Percentiles rank a stretch among this genome's conserved stretches.
These are phyloP conservation scores for Plasmodium blacklocki DNA, from an alignment of 169 alveolate genomes.

Conservation along the genomic window DNA sequence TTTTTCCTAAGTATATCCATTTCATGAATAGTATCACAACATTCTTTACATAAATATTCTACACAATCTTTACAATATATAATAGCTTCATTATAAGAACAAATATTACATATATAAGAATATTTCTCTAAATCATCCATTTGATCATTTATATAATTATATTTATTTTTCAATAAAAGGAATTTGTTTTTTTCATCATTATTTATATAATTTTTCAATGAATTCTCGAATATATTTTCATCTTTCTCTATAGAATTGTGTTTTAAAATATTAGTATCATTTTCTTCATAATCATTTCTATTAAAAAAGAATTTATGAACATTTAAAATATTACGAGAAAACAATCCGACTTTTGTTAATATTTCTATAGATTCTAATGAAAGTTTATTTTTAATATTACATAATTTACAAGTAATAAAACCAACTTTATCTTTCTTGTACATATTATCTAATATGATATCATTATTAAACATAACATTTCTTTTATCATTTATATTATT, in stretches of 20 bases:
- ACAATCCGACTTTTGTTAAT: conserved; percentile 57
- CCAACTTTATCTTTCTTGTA: conserved; percentile 58
- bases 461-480: conserved; percentile 7
- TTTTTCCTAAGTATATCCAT: conserved; percentile 14
- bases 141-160: conserved; percentile 42
- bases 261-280: not conserved
- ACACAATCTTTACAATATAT: conserved; percentile 74
- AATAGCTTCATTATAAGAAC: conserved; percentile 64
- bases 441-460: conserved; percentile 5
- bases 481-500: not conserved
- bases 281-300: not conserved
- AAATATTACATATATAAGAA: conserved; percentile 71
- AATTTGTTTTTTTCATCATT: conserved; percentile 44
- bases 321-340: conserved; percentile 50
- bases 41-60: conserved; percentile 61
- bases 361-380: conserved; percentile 46
- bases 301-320: conserved; percentile 41
- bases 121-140: conserved; percentile 40
- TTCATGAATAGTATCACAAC: conserved; percentile 51
- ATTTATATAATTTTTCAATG: conserved; percentile 15
- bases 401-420: conserved; percentile 36
- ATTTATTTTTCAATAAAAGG: conserved; percentile 20
- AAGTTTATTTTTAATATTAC: conserved; percentile 64
- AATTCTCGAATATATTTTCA: conserved; percentile 13
- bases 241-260: conserved; percentile 12